These are phyloP conservation scores for Penicillium sclerotiorum DNA, from an alignment of 2,329 filamentous ascomycete genomes.

Conservation along the genomic window DNA sequence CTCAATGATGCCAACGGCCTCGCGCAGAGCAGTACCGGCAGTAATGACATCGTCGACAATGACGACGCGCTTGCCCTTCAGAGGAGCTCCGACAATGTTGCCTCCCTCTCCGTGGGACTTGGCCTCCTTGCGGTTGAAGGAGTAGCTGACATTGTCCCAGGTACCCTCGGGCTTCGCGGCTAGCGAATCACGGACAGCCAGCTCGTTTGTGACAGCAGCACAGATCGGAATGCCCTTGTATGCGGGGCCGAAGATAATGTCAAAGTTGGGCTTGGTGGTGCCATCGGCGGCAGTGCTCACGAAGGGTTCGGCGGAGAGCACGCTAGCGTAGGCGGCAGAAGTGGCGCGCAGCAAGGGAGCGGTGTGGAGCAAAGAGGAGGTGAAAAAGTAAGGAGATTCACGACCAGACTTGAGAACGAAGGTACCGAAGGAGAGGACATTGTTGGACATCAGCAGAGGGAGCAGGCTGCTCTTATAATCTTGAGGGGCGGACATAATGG, in stretches of 20 bases:
- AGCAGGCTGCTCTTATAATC: constrained; percentile 44
- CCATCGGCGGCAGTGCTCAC: constrained; percentile 38
- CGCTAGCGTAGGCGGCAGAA: constrained; percentile 75
- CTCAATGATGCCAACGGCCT: constrained; percentile 87
- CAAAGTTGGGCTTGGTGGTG: constrained; percentile 59
- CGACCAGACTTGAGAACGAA: constrained; percentile 88
- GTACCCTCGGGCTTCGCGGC: constrained; percentile 48
- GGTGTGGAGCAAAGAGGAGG: constrained; percentile 86
- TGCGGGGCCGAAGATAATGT: constrained; percentile 89
- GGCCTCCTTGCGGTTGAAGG: constrained; percentile 93
- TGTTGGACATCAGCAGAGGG: constrained; percentile 42
- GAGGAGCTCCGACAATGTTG: constrained; percentile 81
- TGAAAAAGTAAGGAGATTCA: constrained; percentile 94
- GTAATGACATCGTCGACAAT: constrained; percentile 98
- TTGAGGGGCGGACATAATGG: constrained; percentile 33
- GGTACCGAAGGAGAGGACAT: constrained; percentile 46
- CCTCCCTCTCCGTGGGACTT: constrained; percentile 97
- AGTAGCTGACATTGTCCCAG: constrained; percentile 75
- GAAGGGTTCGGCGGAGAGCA: constrained; percentile 54
- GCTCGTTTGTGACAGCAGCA: constrained; percentile 72
- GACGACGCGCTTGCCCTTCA: constrained; percentile 83
- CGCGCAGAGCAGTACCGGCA: constrained; percentile 88
- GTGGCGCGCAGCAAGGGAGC: constrained; percentile 77
- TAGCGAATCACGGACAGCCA: constrained; percentile 65
- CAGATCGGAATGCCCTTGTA: constrained; percentile 98